Percentiles rank a stretch among this genome's conserved stretches.
Evolutionary conservation across 2,329 filamentous ascomycete genomes (phyloP).

Genomic region (Chaetomiaceae sp.): DNA sequence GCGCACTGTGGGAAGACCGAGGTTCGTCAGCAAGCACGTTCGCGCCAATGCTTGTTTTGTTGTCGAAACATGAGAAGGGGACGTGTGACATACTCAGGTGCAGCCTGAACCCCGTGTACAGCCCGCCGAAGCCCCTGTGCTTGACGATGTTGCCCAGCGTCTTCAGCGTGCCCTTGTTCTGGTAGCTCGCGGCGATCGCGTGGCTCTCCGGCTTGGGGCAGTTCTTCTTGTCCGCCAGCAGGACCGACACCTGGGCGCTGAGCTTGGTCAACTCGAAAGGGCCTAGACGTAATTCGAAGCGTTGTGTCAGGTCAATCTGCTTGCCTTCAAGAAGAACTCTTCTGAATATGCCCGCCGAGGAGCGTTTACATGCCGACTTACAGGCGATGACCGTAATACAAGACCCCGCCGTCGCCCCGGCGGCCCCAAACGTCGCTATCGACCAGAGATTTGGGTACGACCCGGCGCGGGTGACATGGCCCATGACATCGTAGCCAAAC

Average conservation of each 20-base stretch:
- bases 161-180: conserved; percentile 69
- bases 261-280: conserved; percentile 88
- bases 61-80: background rate
- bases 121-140: conserved; percentile 63
- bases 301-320: background rate
- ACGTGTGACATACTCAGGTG: conserved; percentile 59
- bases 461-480: conserved; percentile 63
- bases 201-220: conserved; percentile 44
- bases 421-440: conserved; percentile 67
- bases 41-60: background rate
- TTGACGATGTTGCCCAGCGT: conserved; percentile 72
- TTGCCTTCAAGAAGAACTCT: background rate
- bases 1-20: conserved; percentile 48
- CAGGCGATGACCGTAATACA: conserved; percentile 76
- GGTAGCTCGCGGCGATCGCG: conserved; percentile 61
- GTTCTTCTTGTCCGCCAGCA: conserved; percentile 57
- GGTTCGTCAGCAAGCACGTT: background rate
- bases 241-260: conserved; percentile 75
- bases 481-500: conserved; percentile 62
- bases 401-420: conserved; percentile 73
- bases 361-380: conserved; percentile 30
- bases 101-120: conserved; percentile 75
- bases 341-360: background rate
- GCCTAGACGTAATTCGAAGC: conserved; percentile 39
- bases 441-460: conserved; percentile 68